These are phyloP conservation scores for Geranium incanum DNA, from an alignment of 441 rosid genomes.

Conservation along the genomic window DNA sequence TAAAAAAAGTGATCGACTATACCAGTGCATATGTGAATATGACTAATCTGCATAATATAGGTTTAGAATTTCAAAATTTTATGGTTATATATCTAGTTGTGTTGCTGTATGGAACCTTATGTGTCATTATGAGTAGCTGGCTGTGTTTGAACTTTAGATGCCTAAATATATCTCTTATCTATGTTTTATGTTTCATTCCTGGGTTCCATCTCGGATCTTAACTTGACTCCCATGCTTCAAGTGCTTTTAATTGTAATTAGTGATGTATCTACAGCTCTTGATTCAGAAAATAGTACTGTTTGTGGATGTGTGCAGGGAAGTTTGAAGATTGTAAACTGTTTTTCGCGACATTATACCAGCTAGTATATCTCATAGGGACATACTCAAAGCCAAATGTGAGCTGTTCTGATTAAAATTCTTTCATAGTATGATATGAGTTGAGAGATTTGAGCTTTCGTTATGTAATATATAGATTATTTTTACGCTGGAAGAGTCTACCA, in stretches of 20 bases:
- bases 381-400: constrained; percentile 91
- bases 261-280: constrained; percentile 11
- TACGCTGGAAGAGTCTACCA: not conserved
- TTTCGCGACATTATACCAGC: constrained; percentile 59
- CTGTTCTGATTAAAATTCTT: constrained; percentile 18
- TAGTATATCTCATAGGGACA: constrained; percentile 81
- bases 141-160: not conserved
- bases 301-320: constrained; percentile 46
- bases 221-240: not conserved
- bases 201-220: not conserved
- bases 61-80: not conserved
- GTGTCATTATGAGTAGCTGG: not conserved
- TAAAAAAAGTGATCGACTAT: not conserved
- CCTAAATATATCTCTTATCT: not conserved
- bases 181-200: not conserved
- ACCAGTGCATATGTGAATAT: not conserved
- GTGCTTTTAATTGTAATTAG: not conserved
- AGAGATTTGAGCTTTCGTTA: not conserved
- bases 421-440: not conserved
- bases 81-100: not conserved
- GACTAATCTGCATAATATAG: not conserved
- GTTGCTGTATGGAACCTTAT: not conserved
- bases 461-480: not conserved
- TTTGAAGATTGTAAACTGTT: constrained; percentile 58
- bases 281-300: constrained; percentile 10